Conservation (phyloP, 2,329 filamentous ascomycete genomes). For the Paecilomyces formosus region DNA sequence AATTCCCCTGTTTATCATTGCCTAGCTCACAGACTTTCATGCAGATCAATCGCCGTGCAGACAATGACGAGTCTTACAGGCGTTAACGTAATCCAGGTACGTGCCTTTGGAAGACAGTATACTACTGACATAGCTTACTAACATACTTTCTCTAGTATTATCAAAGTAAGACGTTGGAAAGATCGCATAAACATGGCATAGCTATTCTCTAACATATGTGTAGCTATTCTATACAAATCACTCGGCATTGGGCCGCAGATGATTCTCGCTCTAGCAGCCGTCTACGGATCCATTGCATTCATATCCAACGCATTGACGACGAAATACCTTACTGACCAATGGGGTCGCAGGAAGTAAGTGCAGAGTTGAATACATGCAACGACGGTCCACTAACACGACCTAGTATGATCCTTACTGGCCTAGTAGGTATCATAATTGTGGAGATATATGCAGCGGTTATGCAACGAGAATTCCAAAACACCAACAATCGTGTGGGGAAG, state of each 20-base stretch:
- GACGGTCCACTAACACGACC: neutral
- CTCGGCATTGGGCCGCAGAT: constrained; percentile 44
- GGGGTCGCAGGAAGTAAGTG: constrained; percentile 48
- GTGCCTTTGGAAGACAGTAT: neutral
- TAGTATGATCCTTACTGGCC: constrained; percentile 50
- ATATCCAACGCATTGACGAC: constrained; percentile 46
- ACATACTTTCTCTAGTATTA: constrained; percentile 21
- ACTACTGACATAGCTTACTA: neutral
- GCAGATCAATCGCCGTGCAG: constrained; percentile 46
- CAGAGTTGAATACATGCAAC: neutral
- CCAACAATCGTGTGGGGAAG: constrained; percentile 48
- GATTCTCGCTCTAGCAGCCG: constrained; percentile 47
- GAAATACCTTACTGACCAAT: constrained; percentile 48
- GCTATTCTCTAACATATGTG: constrained; percentile 3
- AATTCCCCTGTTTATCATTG: neutral
- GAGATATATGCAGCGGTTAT: constrained; percentile 55
- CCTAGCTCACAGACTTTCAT: neutral
- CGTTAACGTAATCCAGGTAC: constrained; percentile 49
- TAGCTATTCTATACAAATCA: constrained; percentile 48
- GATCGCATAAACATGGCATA: neutral
- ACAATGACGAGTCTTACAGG: constrained; percentile 52
- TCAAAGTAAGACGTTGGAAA: constrained; percentile 12
- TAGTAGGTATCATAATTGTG: constrained; percentile 46
- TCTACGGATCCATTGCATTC: constrained; percentile 50
- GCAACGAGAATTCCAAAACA: constrained; percentile 50